Evolutionary conservation across 2,329 filamentous ascomycete genomes (phyloP).

Genomic region (Trichoderma sp.): DNA sequence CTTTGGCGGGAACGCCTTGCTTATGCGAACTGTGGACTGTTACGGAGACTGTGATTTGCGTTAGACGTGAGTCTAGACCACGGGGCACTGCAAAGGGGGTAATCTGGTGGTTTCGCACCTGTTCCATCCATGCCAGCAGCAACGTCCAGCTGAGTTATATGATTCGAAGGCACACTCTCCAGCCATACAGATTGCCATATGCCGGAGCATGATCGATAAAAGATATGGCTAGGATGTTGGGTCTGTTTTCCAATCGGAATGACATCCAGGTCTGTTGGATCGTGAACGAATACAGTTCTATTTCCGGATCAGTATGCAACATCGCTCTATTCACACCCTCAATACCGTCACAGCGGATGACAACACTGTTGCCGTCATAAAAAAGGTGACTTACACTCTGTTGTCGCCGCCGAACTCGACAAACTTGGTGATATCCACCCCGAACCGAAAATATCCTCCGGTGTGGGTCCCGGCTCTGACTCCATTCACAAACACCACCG

Average conservation of each 20-base stretch:
- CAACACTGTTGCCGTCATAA: neutral
- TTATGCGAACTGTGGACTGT: slow-evolving; percentile 48
- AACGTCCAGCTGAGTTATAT: slow-evolving; percentile 59
- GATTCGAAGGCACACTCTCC: slow-evolving; percentile 55
- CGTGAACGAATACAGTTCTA: slow-evolving; percentile 62
- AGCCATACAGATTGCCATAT: slow-evolving; percentile 76
- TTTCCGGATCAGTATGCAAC: neutral
- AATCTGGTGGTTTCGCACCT: slow-evolving; percentile 33
- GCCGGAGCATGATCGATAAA: slow-evolving; percentile 68
- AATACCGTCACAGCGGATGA: too few species aligned
- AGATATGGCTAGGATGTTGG: slow-evolving; percentile 57
- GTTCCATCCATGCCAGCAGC: slow-evolving; percentile 54
- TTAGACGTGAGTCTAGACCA: neutral
- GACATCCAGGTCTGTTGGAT: slow-evolving; percentile 61
- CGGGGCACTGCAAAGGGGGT: neutral
- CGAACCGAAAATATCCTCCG: slow-evolving; percentile 62
- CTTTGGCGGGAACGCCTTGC: slow-evolving; percentile 33
- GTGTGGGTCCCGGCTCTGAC: slow-evolving; percentile 49
- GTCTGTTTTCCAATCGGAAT: slow-evolving; percentile 67
- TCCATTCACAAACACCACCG: slow-evolving; percentile 58
- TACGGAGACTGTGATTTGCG: slow-evolving; percentile 45
- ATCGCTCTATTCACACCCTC: neutral
- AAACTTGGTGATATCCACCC: slow-evolving; percentile 53
- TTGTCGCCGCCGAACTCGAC: slow-evolving; percentile 45
- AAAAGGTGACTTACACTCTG: slow-evolving; percentile 45